phyloP scores from a whole-genome alignment of 495 filamentous ascomycete genomes.

The Penicillium mononematosum region DNA sequence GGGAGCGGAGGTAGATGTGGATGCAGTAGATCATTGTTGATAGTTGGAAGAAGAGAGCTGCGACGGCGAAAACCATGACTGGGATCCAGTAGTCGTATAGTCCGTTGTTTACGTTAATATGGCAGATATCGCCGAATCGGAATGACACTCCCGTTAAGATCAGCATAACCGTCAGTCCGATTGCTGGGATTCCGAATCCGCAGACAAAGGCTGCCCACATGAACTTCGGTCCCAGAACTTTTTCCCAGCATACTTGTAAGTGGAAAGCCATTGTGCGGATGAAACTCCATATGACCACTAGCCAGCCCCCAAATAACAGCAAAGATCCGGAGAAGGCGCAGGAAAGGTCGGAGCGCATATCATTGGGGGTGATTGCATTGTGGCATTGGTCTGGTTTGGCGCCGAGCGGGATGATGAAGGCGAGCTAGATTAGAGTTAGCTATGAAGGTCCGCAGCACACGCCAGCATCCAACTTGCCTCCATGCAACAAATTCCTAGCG shows the following conservation, averaged over 20 bases:
- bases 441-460: not conserved
- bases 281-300: slow-evolving; percentile 82
- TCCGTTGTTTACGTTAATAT: slow-evolving; percentile 83
- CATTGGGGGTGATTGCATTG: slow-evolving; percentile 88
- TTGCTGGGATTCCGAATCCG: slow-evolving; percentile 79
- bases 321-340: slow-evolving; percentile 90
- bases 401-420: slow-evolving; percentile 88
- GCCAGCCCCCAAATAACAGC: slow-evolving; percentile 80
- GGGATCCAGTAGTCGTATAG: slow-evolving; percentile 89
- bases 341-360: slow-evolving; percentile 76
- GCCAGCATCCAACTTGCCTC: slow-evolving; percentile 57
- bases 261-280: slow-evolving; percentile 88
- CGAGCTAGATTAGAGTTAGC: slow-evolving; percentile 36
- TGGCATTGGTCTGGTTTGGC: slow-evolving; percentile 78
- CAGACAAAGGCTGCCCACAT: slow-evolving; percentile 80
- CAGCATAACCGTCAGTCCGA: slow-evolving; percentile 71
- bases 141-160: slow-evolving; percentile 90
- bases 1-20: slow-evolving; percentile 82
- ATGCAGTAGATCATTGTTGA: slow-evolving; percentile 89
- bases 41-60: slow-evolving; percentile 79
- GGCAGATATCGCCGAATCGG: slow-evolving; percentile 86
- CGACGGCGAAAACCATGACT: slow-evolving; percentile 71
- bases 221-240: slow-evolving; percentile 82
- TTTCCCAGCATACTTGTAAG: slow-evolving; percentile 96
- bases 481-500: slow-evolving; percentile 70